Percentiles rank a stretch among this genome's conserved stretches.
These are phyloP conservation scores for Mallotus nudiflorus DNA, from an alignment of 345 rosid genomes.

Conservation along the genomic window DNA sequence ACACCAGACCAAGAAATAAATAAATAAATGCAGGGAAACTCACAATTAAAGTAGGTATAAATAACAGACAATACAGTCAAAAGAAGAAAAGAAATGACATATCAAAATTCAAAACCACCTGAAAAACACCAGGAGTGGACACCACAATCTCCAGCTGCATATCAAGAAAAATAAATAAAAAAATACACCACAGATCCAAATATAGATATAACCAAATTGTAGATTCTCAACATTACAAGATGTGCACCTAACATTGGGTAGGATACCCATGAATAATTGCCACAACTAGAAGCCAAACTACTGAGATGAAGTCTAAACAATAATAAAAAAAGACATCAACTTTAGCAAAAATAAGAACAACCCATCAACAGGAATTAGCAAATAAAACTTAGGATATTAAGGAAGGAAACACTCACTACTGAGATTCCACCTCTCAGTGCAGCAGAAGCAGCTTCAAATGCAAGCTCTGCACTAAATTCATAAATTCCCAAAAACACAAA, in stretches of 20 bases:
- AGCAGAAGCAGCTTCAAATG: conserved; percentile 53
- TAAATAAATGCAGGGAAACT: neutral
- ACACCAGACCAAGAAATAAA: neutral
- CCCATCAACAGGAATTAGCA: neutral
- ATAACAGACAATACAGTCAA: neutral
- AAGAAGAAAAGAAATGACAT: neutral
- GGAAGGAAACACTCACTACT: conserved; percentile 43
- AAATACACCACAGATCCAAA: neutral
- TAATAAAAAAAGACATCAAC: neutral
- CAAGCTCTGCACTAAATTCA: conserved; percentile 45
- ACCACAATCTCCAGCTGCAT: conserved; percentile 57
- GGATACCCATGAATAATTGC: neutral
- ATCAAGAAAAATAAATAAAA: conserved; percentile 13
- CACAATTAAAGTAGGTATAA: neutral
- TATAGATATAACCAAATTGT: neutral
- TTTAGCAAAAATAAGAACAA: neutral
- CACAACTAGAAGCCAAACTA: neutral
- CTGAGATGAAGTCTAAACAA: neutral
- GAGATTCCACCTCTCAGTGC: conserved; percentile 55
- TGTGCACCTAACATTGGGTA: too few species aligned
- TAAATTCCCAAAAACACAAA: neutral
- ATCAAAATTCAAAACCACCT: conserved; percentile 35
- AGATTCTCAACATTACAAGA: neutral
- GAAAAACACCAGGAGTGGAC: conserved; percentile 61
- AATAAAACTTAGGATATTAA: too few species aligned